phyloP scores from a whole-genome alignment of 306 rosid genomes.

The Mimosa bimucronata region DNA sequence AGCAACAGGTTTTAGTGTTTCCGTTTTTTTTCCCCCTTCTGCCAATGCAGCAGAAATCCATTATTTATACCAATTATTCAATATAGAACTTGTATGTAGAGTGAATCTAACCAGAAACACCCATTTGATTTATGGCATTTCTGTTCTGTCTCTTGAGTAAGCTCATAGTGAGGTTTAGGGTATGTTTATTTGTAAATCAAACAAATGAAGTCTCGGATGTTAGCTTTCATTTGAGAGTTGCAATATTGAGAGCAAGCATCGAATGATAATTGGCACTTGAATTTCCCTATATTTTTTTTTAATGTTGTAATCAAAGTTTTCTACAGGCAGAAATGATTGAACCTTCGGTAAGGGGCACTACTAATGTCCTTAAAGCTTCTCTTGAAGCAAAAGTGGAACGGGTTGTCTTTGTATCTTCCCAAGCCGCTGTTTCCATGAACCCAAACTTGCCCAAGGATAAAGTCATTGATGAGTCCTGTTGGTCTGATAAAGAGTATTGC shows the following conservation, averaged over 20 bases:
- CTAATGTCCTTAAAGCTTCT: constrained; percentile 49
- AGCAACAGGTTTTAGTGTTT: background rate
- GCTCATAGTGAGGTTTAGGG: background rate
- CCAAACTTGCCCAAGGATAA: constrained; percentile 34
- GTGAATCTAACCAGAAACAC: background rate
- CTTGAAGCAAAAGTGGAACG: constrained; percentile 50
- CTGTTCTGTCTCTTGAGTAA: background rate
- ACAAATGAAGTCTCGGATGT: background rate
- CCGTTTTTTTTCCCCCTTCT: too few relatives aligned
- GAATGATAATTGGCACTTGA: background rate
- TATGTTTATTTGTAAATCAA: background rate
- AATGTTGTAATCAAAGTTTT: background rate
- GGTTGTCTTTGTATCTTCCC: constrained; percentile 45
- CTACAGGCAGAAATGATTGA: constrained; percentile 62
- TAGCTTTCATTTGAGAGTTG: background rate
- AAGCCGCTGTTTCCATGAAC: constrained; percentile 23
- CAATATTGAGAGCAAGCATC: background rate
- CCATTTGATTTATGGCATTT: background rate
- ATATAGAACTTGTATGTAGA: background rate
- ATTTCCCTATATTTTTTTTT: background rate
- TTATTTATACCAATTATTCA: background rate
- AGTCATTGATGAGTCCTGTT: constrained; percentile 51
- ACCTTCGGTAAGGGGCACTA: constrained; percentile 71
- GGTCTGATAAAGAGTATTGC: constrained; percentile 56
- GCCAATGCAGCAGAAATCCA: background rate